Base-by-base conservation (phyloP, 257 asterid genomes). In the Jaltomata sinuosa region DNA sequence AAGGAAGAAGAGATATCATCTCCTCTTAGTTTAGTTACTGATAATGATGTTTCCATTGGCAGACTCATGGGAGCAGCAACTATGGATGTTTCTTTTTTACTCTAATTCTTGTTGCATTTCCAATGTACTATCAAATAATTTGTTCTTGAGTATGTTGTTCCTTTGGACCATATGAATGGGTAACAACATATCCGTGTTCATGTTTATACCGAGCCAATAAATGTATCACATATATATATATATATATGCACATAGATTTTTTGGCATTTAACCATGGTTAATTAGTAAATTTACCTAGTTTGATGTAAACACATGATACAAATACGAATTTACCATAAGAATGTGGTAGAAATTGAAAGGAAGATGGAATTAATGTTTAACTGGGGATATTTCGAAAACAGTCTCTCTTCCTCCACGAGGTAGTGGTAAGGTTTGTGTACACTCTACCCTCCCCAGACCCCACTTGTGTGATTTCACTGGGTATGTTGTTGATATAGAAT, bases 61-160 rank as follows among this genome's bases (percentile, higher is more conserved):
- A 84, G 85, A 61, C 79, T 89, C 79, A 88, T 90, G 85, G 87
- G 91, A 87, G 87, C 82, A 10, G 21, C n/a, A n/a, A n/a, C 49
- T 83, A 16, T 57, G 9, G 78, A 45, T 54, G 36, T 38, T 65
- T 85, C 84, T 49, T 76, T 27, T 0, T 27, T 8, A 9, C 42
- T 4, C 61, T 76, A 47, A 15, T 27, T 76, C 27, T 76, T 47
- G 81, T 47, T 76, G 1, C 61, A 27, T 47, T 15, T 76, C 4
- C 45, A 27, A 1, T 76, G 81, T 27, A 57, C 65, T 57, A 18
- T 67, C 16, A 8, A 67, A 67, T 67, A 8, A 32, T 31, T 74
- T 6, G 8, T 45, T 45, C 59, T 45, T 76, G 8, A 25, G 25
- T 59, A 45, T 74, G 38, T 45, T 74, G 40, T 69, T 4, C 14